These are phyloP conservation scores for Plasmodium billcollinsi DNA, from an alignment of 169 alveolate genomes.

Conservation along the genomic window DNA sequence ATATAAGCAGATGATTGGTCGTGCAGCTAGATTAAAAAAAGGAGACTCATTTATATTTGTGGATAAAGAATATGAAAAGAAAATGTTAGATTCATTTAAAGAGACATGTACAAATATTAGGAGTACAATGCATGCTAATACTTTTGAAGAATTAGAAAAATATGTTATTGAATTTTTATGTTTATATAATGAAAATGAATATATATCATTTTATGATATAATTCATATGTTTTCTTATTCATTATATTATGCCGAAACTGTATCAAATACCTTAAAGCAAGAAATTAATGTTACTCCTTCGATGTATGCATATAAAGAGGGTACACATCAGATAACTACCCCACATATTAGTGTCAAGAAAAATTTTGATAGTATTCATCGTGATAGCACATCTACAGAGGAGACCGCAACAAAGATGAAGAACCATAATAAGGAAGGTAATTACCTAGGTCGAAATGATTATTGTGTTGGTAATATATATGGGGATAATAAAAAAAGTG, in stretches of 20 bases:
- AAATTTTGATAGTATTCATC: too few species aligned
- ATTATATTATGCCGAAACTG: slow-evolving; percentile 16
- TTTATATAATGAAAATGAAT: not conserved
- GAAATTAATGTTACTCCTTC: too few species aligned
- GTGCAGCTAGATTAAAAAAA: slow-evolving; percentile 66
- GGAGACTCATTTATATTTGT: slow-evolving; percentile 64
- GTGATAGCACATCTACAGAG: too few species aligned
- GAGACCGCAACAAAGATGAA: too few species aligned
- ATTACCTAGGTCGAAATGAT: too few species aligned
- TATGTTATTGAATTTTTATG: slow-evolving; percentile 49
- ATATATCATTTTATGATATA: slow-evolving; percentile 13
- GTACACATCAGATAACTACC: too few species aligned
- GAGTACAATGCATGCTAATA: slow-evolving; percentile 40
- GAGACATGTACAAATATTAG: slow-evolving; percentile 30
- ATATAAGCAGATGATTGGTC: slow-evolving; percentile 74
- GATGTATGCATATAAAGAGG: too few species aligned
- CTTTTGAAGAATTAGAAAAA: slow-evolving; percentile 29
- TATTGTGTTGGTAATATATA: too few species aligned
- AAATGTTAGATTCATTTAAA: slow-evolving; percentile 26
- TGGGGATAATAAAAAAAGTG: too few species aligned
- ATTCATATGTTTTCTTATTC: slow-evolving; percentile 31
- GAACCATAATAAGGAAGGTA: too few species aligned
- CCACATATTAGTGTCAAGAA: too few species aligned
- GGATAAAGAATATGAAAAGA: slow-evolving; percentile 48
- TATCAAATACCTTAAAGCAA: not conserved